Evolutionary conservation across 2,329 filamentous ascomycete species (phyloP).

Genomic region (Beauveria varroae): DNA sequence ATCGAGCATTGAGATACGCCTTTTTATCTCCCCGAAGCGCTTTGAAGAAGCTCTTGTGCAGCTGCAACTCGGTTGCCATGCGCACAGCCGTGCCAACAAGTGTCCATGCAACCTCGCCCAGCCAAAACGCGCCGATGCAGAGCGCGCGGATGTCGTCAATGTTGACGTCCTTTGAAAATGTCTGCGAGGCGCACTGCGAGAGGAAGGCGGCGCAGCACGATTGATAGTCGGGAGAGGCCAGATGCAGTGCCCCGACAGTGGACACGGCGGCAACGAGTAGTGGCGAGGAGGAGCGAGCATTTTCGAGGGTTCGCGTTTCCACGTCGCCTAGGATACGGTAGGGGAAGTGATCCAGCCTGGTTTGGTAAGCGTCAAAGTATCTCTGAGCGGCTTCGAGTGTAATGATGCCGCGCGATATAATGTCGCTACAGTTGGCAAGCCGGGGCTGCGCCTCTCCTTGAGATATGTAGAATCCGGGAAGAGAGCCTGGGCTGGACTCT

Average conservation of each 20-base stretch:
- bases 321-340: slow-evolving; percentile 11
- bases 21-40: slow-evolving; percentile 38
- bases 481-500: slow-evolving; percentile 3
- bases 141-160: slow-evolving; percentile 52
- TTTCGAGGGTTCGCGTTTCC: slow-evolving; percentile 3
- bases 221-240: slow-evolving; percentile 7
- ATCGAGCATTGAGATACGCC: slow-evolving; percentile 44
- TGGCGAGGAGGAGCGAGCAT: slow-evolving; percentile 4
- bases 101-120: slow-evolving; percentile 55
- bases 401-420: slow-evolving; percentile 9
- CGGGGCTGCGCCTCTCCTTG: slow-evolving; percentile 4
- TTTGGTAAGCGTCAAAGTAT: slow-evolving; percentile 11
- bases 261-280: slow-evolving; percentile 13
- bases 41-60: slow-evolving; percentile 45
- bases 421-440: slow-evolving; percentile 1
- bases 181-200: slow-evolving; percentile 9
- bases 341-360: slow-evolving; percentile 10
- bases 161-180: slow-evolving; percentile 32
- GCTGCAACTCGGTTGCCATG: slow-evolving; percentile 48
- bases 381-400: slow-evolving; percentile 5
- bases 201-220: slow-evolving; percentile 10
- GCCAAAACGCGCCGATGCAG: slow-evolving; percentile 56
- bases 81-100: slow-evolving; percentile 50
- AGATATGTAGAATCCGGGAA: slow-evolving; percentile 8
- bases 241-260: slow-evolving; percentile 12